phyloP scores from a whole-genome alignment of 352 stramenopile species.

The Phytophthora aleatoria region DNA sequence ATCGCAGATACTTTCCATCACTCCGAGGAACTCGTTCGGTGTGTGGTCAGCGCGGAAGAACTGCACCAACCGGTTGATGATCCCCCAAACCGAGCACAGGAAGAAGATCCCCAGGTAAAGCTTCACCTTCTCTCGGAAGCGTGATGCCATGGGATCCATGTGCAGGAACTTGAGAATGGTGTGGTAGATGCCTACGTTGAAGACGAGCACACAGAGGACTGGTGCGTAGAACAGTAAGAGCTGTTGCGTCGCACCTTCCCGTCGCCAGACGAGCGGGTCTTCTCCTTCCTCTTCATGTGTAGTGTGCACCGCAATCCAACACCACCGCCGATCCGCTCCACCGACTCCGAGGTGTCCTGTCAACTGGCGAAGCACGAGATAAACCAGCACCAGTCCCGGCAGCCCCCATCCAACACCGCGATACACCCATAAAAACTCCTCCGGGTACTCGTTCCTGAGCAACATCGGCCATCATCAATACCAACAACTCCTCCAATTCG shows the following conservation, averaged over 20 bases:
- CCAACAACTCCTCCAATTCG: background rate
- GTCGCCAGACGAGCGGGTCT: slow-evolving; percentile 43
- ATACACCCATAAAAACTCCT: slow-evolving; percentile 67
- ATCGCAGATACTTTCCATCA: slow-evolving; percentile 78
- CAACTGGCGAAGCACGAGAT: slow-evolving; percentile 69
- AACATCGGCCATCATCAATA: background rate
- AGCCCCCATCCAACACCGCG: slow-evolving; percentile 69
- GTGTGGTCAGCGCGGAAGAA: slow-evolving; percentile 48
- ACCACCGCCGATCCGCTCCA: slow-evolving; percentile 71
- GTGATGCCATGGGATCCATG: slow-evolving; percentile 65
- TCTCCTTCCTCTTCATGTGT: slow-evolving; percentile 29
- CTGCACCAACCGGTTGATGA: slow-evolving; percentile 72
- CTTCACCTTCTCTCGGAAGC: slow-evolving; percentile 61
- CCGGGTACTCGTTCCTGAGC: slow-evolving; percentile 71
- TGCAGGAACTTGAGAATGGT: slow-evolving; percentile 66
- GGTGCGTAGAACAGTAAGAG: slow-evolving; percentile 72
- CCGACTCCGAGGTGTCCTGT: slow-evolving; percentile 73
- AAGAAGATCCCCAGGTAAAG: slow-evolving; percentile 78
- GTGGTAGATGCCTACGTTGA: slow-evolving; percentile 66
- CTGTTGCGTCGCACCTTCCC: slow-evolving; percentile 61
- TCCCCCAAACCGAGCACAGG: slow-evolving; percentile 75
- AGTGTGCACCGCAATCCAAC: slow-evolving; percentile 69
- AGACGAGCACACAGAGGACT: slow-evolving; percentile 66
- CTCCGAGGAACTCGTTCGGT: slow-evolving; percentile 55
- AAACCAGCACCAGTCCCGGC: slow-evolving; percentile 55